Evolutionary conservation across 805 yeast species (phyloP), one percentile per base, ranked within the genome.

Genomic region (Saccharomyces eubayanus): DNA sequence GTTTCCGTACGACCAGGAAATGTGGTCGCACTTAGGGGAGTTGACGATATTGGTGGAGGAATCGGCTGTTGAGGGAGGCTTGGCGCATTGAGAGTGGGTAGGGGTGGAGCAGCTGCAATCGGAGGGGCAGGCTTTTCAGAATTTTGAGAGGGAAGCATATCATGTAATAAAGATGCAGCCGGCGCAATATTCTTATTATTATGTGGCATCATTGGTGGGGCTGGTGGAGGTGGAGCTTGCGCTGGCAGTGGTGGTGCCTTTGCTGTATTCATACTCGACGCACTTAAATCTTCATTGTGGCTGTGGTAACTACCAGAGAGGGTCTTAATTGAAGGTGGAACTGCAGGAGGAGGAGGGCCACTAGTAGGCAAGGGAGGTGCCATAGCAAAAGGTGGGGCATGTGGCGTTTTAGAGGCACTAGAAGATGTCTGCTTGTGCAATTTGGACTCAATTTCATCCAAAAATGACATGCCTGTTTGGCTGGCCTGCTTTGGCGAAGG

Each of bases 211-310:
- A 27, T 16, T 24, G 52, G 29, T 29, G 66, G 49, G 1, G 63
- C 53, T 21, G 68, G 62, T 10, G 66, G 51, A 4, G 70, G 56
- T n/a, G 74, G 67, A 11, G 73, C 68, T 28, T 69, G 66, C 2
- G 62, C 59, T 12, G 65, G 58, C 28, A 62, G 54, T 16, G 73
- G 53, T n/a, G 68, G 54, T 11, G 65, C 43, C 43, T 36, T 36
- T 16, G 11, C 24, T 16, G 12, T 36, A 6, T 16, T 11, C 11
- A 16, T 6, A 16, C 43, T 11, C 24, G 8, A 8, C 11, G 12
- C 11, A 16, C 12, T 36, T 16, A 16, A 11, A n/a, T 16, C 21
- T 16, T 16, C 16, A n/a, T 36, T 11, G 55, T n/a, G 68, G 52
- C 55, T 59, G 53, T 12, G 61, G 56, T 31, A 61, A 46, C 58